These are phyloP conservation scores for Penicillium egyptiacum DNA, from an alignment of 495 filamentous ascomycete genomes.

Conservation along the genomic window DNA sequence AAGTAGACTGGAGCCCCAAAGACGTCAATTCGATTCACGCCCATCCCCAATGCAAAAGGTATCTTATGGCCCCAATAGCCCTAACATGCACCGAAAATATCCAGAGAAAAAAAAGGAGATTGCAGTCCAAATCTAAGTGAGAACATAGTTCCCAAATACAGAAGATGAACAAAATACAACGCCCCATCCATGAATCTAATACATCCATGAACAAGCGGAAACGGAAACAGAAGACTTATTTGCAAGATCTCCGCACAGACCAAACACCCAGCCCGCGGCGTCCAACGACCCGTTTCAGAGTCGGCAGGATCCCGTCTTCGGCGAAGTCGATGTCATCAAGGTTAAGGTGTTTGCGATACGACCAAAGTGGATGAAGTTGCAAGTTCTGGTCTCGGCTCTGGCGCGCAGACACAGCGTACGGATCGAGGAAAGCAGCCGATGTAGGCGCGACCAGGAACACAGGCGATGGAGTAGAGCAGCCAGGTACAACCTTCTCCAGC, in stretches of 20 bases:
- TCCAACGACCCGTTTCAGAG: constrained; percentile 72
- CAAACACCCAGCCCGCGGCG: constrained; percentile 78
- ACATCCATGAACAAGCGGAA: not conserved
- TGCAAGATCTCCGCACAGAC: constrained; percentile 52
- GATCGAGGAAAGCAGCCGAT: constrained; percentile 71
- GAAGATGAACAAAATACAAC: not conserved
- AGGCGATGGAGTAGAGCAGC: constrained; percentile 44
- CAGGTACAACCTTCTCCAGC: constrained; percentile 53
- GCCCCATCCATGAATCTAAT: not conserved
- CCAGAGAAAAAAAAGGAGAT: constrained; percentile 9
- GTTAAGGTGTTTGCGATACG: constrained; percentile 72
- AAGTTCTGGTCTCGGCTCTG: constrained; percentile 18
- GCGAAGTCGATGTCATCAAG: constrained; percentile 91
- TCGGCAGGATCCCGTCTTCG: constrained; percentile 75
- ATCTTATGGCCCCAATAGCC: not conserved
- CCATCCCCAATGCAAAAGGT: constrained; percentile 14
- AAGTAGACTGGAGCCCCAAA: not conserved
- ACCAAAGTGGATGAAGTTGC: constrained; percentile 66
- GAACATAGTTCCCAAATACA: not conserved
- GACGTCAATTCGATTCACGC: constrained; percentile 5
- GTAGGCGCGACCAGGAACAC: constrained; percentile 67
- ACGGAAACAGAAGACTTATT: constrained; percentile 7
- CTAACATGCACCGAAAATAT: constrained; percentile 5
- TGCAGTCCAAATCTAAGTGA: not conserved
- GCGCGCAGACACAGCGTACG: constrained; percentile 42